Evolutionary conservation across 2,329 filamentous ascomycete genomes (phyloP), one percentile per base, ranked within the genome.

Genomic region (Gnomoniopsis sp.): DNA sequence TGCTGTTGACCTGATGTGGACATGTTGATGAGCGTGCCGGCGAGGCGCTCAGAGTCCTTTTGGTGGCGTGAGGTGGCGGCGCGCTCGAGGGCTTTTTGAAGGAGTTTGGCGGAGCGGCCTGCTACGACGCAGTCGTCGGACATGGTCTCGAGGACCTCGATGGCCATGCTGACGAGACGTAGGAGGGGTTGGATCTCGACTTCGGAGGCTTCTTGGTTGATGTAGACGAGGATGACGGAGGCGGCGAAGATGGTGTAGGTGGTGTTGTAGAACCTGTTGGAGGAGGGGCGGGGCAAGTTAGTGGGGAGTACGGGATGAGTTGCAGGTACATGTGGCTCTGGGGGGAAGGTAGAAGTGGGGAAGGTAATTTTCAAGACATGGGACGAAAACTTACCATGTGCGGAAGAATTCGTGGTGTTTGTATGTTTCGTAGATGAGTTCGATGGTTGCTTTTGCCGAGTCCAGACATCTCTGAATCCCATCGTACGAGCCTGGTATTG

Each of bases 371-470:
- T 11, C 11, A 2, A 33, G 21, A 15, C 38, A n/a, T 6, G 33
- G 11, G 17, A 10, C 14, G 17, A 15, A 19, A 14, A 57, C 65
- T 22, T 49, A 69, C 67, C 67, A 69, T 4, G 68, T 70, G 2
- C 68, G 65, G 58, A 70, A 69, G 46, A 68, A 69, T 38, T 69
- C 67, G 34, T 68, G 64, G 44, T 69, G 65, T 48, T 68, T 64
- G 33, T 68, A 67, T n/a, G 62, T 68, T 41, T 65, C 61, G 49
- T 67, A 67, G 2, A 69, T 70, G 53, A 67, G 66, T 17, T 69
- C 67, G 19, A 70, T 69, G 10, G 68, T 70, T 26, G 64, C 60
- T 44, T 65, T 65, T 0, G 68, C 68, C 2, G 68, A 66, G 12
- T 68, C 65, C 1, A 70, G 58, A 23, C 67, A 67, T 19, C 62